A percentile compares a stretch with the other conserved stretches of the same genome.
phyloP scores from a whole-genome alignment of 148 eudicot species.

The Chenopodium quinoa region DNA sequence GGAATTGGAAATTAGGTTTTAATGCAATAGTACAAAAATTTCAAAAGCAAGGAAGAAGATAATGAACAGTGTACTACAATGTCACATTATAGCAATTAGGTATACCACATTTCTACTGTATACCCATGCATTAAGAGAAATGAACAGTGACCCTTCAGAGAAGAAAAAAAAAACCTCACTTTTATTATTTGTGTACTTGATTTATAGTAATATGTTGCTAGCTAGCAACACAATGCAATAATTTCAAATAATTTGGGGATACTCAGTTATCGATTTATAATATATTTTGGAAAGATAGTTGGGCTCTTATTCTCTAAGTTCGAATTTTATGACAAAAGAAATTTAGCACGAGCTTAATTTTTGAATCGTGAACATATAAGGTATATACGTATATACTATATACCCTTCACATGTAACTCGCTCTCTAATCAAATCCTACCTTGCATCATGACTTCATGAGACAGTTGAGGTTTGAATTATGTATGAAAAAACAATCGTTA shows the following conservation, averaged over 20 bases:
- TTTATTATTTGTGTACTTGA: neutral
- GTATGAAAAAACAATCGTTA: no score
- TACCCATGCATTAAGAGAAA: neutral
- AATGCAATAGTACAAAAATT: neutral
- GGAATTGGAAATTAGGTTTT: neutral
- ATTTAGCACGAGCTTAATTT: no score
- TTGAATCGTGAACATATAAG: no score
- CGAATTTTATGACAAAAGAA: neutral
- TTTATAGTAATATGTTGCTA: no score
- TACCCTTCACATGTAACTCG: no score
- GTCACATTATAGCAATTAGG: neutral
- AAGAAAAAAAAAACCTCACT: neutral
- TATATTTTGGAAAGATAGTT: neutral
- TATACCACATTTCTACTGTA: neutral
- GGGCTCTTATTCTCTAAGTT: neutral
- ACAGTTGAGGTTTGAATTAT: no score
- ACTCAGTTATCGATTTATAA: neutral
- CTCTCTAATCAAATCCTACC: no score
- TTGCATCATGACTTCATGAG: no score
- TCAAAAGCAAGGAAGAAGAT: neutral
- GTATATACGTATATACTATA: no score
- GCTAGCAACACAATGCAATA: neutral
- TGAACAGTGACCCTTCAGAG: constrained; percentile 8
- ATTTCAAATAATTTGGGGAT: neutral
- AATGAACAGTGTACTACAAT: neutral